Percentiles rank a stretch among this genome's conserved stretches.
Evolutionary conservation across 352 stramenopile species (phyloP).

Genomic region (Phytophthora pini): DNA sequence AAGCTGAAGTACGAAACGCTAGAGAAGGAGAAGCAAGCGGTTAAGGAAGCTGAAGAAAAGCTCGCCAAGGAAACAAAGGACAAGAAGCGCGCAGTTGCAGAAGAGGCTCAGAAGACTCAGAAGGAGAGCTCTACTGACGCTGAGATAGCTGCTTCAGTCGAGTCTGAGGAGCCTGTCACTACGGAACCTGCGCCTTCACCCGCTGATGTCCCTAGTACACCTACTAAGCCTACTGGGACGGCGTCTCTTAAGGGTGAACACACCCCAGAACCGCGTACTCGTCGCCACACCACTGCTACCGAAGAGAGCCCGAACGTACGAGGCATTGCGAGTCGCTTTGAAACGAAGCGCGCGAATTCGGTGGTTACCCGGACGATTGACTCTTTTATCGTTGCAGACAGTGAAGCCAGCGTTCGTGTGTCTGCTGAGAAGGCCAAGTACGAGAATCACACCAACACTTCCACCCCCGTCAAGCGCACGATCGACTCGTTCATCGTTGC

Average conservation of each 20-base stretch:
- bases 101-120: constrained; percentile 10
- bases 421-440: constrained; percentile 41
- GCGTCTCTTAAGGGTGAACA: neutral
- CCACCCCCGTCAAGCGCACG: constrained; percentile 28
- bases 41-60: constrained; percentile 37
- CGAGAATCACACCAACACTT: constrained; percentile 31
- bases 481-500: constrained; percentile 41
- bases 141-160: neutral
- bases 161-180: constrained; percentile 6
- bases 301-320: constrained; percentile 40
- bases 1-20: constrained; percentile 64
- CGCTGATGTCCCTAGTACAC: constrained; percentile 15
- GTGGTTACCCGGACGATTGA: constrained; percentile 50
- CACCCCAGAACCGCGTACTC: constrained; percentile 13
- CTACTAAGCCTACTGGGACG: constrained; percentile 10
- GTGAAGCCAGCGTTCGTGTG: constrained; percentile 40
- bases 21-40: constrained; percentile 47
- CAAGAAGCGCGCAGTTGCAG: constrained; percentile 11
- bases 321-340: constrained; percentile 67
- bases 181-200: neutral
- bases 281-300: constrained; percentile 20
- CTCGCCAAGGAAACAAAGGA: constrained; percentile 29
- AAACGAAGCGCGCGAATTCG: constrained; percentile 64
- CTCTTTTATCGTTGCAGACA: constrained; percentile 39
- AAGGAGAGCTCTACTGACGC: constrained; percentile 2